Base-by-base conservation (phyloP, 257 asterid genomes). In the Nicotiana sylvestris region DNA sequence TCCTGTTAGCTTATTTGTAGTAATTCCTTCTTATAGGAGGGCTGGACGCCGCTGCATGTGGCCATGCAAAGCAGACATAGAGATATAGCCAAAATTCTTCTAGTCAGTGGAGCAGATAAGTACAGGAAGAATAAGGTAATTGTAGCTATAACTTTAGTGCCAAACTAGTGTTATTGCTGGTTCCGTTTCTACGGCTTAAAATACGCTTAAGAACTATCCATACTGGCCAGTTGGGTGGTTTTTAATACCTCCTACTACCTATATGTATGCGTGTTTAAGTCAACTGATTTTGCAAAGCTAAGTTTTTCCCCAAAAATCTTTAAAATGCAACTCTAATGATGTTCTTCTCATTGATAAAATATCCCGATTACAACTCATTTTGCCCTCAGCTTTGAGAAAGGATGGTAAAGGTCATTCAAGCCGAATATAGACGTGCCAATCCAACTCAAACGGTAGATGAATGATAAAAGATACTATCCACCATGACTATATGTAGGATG, bases 31-130 rank as follows among this genome's bases (percentile, higher is more conserved):
- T 10, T 82, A 46, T 81, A 96, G 99, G 98, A 91, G 82, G 98
- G 98, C 66, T 96, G 99, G 99, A 93, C 98, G 51, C 95, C 99
- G 4, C 82, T 96, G 85, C 99, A 94, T 11, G 92, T 96, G 66
- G 97, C 98, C 82, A 85, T 93, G 86, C 99, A 96, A 83, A 93
- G 97, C 67, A 89, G 99, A 90, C 93, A 96, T 89, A 88, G 98
- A 86, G 87, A 90, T 76, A 89, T 93, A 81, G 92, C 82, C 2
- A 96, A 96, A 90, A 64, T 94, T 83, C 85, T 96, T 88, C 49
- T 94, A 78, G 91, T 92, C 82, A 92, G 89, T 84, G 98, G 99
- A 46, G 99, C 98, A 82, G 99, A 96, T 84, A 89, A 74, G 79
- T 89, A 90, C 53, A 92, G 97, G 87, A 88, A 86, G 86, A 96